A percentile compares a stretch with the other conserved stretches of the same genome.
Evolutionary conservation across 169 alveolate species (phyloP).

Genomic region (Cryptosporidium baileyi): DNA sequence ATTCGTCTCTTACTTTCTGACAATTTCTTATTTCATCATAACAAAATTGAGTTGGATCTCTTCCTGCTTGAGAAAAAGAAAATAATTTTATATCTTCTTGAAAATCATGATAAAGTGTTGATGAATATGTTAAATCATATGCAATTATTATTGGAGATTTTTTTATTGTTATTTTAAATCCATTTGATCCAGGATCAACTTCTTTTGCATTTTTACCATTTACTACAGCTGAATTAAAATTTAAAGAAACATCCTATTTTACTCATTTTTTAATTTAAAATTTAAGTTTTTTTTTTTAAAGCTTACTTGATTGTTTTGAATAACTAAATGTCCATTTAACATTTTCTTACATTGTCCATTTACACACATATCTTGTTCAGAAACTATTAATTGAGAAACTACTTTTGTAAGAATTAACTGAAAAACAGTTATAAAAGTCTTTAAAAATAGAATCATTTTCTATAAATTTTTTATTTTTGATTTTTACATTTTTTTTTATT

Average conservation of each 20-base stretch:
- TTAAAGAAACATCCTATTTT: constrained; percentile 38
- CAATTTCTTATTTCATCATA: constrained; percentile 58
- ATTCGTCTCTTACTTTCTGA: constrained; percentile 53
- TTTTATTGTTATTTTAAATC: constrained; percentile 44
- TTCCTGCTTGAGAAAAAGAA: constrained; percentile 52
- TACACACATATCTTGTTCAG: constrained; percentile 64
- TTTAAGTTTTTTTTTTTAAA: background rate
- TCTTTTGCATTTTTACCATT: constrained; percentile 61
- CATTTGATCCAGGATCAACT: constrained; percentile 57
- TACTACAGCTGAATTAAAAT: constrained; percentile 31
- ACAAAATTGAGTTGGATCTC: constrained; percentile 55
- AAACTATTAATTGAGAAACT: constrained; percentile 32
- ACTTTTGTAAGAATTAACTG: background rate
- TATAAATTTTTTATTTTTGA: too few species aligned
- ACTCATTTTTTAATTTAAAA: background rate
- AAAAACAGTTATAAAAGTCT: background rate
- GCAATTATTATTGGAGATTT: constrained; percentile 62
- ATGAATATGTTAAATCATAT: constrained; percentile 20
- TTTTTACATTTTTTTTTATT: too few species aligned
- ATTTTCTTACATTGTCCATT: constrained; percentile 60
- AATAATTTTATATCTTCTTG: constrained; percentile 49
- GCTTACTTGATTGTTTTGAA: constrained; percentile 63
- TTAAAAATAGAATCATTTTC: too few species aligned
- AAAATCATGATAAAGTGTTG: constrained; percentile 66
- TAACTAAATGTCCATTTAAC: constrained; percentile 50